These are phyloP conservation scores for Hypoxylon fragiforme DNA, from an alignment of 495 filamentous ascomycete species.

Conservation along the genomic window DNA sequence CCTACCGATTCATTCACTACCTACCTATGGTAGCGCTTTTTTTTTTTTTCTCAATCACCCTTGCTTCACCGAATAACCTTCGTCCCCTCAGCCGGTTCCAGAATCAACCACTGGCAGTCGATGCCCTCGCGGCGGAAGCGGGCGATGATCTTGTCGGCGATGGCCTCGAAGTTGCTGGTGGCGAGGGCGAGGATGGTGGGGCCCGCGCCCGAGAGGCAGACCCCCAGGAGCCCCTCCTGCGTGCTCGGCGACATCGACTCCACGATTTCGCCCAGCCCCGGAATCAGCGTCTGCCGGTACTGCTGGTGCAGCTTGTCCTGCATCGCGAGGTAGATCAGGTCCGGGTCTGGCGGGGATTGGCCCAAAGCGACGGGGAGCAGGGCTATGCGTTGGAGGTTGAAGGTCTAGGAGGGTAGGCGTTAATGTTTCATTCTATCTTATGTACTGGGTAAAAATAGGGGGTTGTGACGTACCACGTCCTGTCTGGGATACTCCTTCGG, in stretches of 20 bases:
- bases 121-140: conserved; percentile 72
- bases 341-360: conserved; percentile 83
- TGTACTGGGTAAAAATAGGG: neutral
- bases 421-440: neutral
- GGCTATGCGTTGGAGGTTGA: conserved; percentile 91
- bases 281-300: conserved; percentile 85
- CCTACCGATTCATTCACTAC: neutral
- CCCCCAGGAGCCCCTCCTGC: conserved; percentile 85
- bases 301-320: conserved; percentile 97
- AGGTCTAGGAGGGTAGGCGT: conserved; percentile 58
- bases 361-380: conserved; percentile 85
- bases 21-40: too few relatives aligned
- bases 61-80: conserved; percentile 54
- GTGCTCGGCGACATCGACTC: conserved; percentile 79
- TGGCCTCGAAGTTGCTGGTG: conserved; percentile 80
- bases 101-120: conserved; percentile 79
- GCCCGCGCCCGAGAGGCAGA: conserved; percentile 90
- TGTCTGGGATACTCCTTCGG: conserved; percentile 72
- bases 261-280: conserved; percentile 87
- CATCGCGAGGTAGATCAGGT: conserved; percentile 94
- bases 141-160: conserved; percentile 73
- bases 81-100: conserved; percentile 86
- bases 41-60: too few relatives aligned
- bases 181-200: conserved; percentile 93
- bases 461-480: conserved; percentile 66